Evolutionary conservation across 2,329 filamentous ascomycete species (phyloP).

Genomic region (Capronia epimyces): DNA sequence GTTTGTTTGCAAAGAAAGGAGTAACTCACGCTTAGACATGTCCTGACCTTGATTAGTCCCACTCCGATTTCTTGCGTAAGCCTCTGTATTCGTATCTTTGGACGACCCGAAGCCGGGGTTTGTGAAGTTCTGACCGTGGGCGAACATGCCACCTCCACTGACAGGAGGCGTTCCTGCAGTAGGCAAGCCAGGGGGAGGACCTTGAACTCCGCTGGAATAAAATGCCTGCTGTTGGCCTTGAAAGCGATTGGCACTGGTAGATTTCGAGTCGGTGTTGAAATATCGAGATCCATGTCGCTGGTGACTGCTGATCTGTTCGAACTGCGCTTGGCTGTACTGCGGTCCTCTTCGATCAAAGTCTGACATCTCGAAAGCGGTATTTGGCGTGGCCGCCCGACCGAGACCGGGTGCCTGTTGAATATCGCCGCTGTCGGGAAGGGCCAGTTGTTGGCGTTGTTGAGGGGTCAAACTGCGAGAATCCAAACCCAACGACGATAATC

Average conservation of each 20-base stretch:
- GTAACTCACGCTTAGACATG: constrained; percentile 96
- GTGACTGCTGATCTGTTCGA: constrained; percentile 56
- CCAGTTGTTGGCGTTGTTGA: constrained; percentile 68
- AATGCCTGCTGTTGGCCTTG: constrained; percentile 53
- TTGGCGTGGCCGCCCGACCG: constrained; percentile 34
- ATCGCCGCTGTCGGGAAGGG: constrained; percentile 55
- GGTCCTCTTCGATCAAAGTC: constrained; percentile 52
- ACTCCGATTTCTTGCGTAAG: constrained; percentile 68
- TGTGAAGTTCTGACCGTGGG: constrained; percentile 79
- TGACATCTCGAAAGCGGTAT: constrained; percentile 29
- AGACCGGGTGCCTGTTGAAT: constrained; percentile 59
- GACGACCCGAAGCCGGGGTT: constrained; percentile 56
- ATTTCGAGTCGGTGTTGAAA: constrained; percentile 66
- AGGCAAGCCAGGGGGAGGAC: constrained; percentile 90
- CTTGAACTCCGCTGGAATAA: constrained; percentile 79
- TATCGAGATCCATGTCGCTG: constrained; percentile 76
- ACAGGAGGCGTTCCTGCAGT: constrained; percentile 89
- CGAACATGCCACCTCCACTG: constrained; percentile 74
- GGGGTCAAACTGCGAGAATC: constrained; percentile 71
- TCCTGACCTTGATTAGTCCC: constrained; percentile 66
- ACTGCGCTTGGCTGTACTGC: constrained; percentile 60
- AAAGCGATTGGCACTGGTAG: constrained; percentile 37
- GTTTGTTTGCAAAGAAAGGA: constrained; percentile 87
- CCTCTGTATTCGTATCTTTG: constrained; percentile 68
- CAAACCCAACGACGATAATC: constrained; percentile 53